Conservation (phyloP, 257 asterid genomes). For the Solanum virginianum region DNA sequence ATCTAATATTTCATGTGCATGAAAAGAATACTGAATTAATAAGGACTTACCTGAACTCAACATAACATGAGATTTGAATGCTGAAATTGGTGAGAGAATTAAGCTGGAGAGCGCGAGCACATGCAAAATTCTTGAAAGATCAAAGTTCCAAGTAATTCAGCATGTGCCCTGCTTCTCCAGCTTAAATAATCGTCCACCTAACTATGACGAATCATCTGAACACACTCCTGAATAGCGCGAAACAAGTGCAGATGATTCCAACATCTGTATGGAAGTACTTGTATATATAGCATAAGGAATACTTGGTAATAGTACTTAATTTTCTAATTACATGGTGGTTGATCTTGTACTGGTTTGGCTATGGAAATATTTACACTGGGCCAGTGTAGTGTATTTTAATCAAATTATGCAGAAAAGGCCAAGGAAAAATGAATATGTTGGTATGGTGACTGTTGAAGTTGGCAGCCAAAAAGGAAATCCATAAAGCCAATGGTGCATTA, state of each 20-base stretch:
- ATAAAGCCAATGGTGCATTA: not conserved
- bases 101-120: conserved; percentile 15
- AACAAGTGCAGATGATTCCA: not conserved
- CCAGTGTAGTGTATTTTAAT: not conserved
- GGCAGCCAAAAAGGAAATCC: conserved; percentile 9
- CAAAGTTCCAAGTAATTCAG: not conserved
- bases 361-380: not conserved
- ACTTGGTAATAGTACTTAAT: not conserved
- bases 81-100: not conserved
- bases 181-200: not conserved
- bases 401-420: not conserved
- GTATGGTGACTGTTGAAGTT: conserved; percentile 1
- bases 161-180: conserved; percentile 34
- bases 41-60: not conserved
- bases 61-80: not conserved
- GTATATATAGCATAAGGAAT: not conserved
- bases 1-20: not conserved
- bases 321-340: not conserved
- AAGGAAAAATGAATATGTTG: not conserved
- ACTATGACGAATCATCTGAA: not conserved
- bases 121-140: conserved; percentile 1
- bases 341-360: not conserved
- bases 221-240: not conserved
- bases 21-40: not conserved
- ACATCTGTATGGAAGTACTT: not conserved